phyloP scores from a whole-genome alignment of 106 monocot genomes.

The Dendrobium chrysotoxum region DNA sequence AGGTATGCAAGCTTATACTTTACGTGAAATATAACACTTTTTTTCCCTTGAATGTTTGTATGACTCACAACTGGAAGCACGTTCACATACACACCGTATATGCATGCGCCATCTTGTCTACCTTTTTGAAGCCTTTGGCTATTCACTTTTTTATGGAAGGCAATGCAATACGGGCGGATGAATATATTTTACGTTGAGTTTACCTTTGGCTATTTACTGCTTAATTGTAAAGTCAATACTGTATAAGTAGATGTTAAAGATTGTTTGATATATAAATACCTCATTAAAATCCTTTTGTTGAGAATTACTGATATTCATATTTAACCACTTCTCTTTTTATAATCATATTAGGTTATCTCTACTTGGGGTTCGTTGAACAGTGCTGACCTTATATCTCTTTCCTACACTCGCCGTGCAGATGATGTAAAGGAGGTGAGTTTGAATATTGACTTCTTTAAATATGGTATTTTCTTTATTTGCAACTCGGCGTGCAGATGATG shows the following conservation, averaged over 20 bases:
- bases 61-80: neutral
- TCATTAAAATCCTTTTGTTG: neutral
- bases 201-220: too few relatives aligned
- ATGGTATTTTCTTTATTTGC: too few relatives aligned
- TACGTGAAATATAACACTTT: neutral
- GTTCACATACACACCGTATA: neutral
- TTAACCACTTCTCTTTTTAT: neutral
- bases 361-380: slow-evolving; percentile 68
- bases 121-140: too few relatives aligned
- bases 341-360: slow-evolving; percentile 53
- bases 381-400: slow-evolving; percentile 81
- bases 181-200: too few relatives aligned
- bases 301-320: neutral
- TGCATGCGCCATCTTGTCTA: neutral
- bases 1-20: neutral
- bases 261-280: neutral
- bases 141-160: too few relatives aligned
- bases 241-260: neutral
- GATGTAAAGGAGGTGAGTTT: slow-evolving; percentile 75
- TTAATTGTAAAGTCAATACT: neutral
- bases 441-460: neutral
- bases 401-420: slow-evolving; percentile 66
- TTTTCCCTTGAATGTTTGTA: neutral
- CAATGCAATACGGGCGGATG: too few relatives aligned
- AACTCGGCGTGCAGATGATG: slow-evolving; percentile 74